Conservation (phyloP, 306 rosid genomes). For the Gastrolobium bilobum region DNA sequence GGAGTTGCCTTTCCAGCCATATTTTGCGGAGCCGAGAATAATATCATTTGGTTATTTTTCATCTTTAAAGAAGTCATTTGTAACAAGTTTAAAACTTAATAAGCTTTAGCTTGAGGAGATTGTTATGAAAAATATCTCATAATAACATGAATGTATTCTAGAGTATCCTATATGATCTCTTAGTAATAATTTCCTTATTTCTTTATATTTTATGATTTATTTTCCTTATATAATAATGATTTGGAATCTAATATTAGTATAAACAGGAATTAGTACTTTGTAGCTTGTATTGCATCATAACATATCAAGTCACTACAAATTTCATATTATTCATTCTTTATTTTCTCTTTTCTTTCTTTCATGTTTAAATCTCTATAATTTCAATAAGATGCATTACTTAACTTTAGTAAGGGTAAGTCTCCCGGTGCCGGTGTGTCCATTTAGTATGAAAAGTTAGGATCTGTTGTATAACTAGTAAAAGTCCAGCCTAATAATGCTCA, state of each 20-base stretch:
- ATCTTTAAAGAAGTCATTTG: too few relatives aligned
- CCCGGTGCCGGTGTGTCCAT: neutral
- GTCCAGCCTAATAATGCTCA: neutral
- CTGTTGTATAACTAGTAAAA: neutral
- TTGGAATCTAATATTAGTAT: neutral
- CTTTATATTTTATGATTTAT: neutral
- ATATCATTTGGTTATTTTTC: too few relatives aligned
- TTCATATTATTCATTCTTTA: too few relatives aligned
- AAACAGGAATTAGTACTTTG: neutral
- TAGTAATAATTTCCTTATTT: neutral
- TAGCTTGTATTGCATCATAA: too few relatives aligned
- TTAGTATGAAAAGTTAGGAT: neutral
- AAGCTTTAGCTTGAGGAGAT: neutral
- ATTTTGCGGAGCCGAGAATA: too few relatives aligned
- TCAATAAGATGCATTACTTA: neutral
- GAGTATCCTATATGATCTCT: neutral
- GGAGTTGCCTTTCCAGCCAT: too few relatives aligned
- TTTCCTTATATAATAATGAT: neutral
- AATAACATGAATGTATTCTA: neutral
- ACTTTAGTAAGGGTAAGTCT: constrained; percentile 13
- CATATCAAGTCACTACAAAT: too few relatives aligned
- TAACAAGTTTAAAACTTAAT: too few relatives aligned
- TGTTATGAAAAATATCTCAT: neutral
- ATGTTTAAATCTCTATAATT: too few relatives aligned
- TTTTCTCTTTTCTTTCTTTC: too few relatives aligned